These are phyloP conservation scores for Tetrastigma voinierianum DNA, from an alignment of 164 flowering plant species.

Conservation along the genomic window DNA sequence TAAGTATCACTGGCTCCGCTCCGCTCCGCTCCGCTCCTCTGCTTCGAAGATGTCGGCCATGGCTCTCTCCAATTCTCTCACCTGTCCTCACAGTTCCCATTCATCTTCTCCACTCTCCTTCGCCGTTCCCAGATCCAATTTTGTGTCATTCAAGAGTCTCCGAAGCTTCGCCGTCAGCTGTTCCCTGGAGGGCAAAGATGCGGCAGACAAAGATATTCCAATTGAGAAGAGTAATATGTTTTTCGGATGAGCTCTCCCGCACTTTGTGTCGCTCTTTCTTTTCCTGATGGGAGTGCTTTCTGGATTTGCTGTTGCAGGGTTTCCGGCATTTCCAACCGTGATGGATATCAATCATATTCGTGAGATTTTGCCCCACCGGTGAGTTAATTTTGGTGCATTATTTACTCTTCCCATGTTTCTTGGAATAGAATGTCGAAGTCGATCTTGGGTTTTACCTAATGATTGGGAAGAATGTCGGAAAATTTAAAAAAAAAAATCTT, in stretches of 20 bases:
- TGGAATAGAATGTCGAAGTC: too few species aligned
- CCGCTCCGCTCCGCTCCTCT: neutral
- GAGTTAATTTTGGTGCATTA: slow-evolving; percentile 2
- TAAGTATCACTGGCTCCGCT: neutral
- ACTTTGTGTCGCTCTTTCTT: neutral
- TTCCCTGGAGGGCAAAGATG: slow-evolving; percentile 9
- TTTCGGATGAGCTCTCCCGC: neutral
- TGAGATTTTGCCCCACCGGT: slow-evolving; percentile 89
- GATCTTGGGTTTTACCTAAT: too few species aligned
- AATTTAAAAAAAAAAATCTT: too few species aligned
- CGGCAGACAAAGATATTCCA: slow-evolving; percentile 3
- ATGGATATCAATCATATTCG: slow-evolving; percentile 85
- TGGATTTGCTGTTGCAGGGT: slow-evolving; percentile 36
- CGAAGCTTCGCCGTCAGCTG: slow-evolving; percentile 1
- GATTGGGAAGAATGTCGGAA: too few species aligned
- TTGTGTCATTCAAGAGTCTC: neutral
- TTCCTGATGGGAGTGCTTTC: neutral
- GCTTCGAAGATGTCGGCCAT: slow-evolving; percentile 23
- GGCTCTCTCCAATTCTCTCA: slow-evolving; percentile 21
- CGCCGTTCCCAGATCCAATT: slow-evolving; percentile 4
- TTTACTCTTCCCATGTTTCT: neutral
- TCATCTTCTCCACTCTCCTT: slow-evolving; percentile 9
- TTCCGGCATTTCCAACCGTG: slow-evolving; percentile 77
- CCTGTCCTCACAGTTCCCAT: slow-evolving; percentile 13
- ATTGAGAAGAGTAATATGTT: slow-evolving; percentile 30